Evolutionary conservation across 192 early-diverging fungal species (phyloP).

Genomic region (Powellomyces hirtus): DNA sequence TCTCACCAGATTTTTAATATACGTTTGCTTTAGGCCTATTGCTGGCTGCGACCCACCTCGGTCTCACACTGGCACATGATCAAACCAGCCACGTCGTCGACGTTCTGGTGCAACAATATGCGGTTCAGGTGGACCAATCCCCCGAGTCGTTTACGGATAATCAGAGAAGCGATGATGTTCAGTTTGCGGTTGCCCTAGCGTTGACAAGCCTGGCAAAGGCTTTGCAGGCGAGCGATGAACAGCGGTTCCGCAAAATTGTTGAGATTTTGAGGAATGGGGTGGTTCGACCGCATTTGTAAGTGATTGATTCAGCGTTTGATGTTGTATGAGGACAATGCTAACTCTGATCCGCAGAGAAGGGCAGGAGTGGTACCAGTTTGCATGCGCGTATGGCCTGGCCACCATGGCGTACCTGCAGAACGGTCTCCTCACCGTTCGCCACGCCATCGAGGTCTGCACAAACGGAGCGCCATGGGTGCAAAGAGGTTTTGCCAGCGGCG

Average conservation of each 20-base stretch:
- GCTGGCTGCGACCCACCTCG: not conserved
- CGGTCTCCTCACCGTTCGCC: not conserved
- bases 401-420: not conserved
- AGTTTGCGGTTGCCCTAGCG: conserved; percentile 17
- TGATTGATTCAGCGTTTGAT: too few relatives aligned
- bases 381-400: conserved; percentile 3
- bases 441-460: not conserved
- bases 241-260: not conserved
- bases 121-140: not conserved
- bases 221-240: conserved; percentile 14
- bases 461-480: not conserved
- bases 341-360: not conserved
- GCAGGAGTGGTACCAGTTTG: conserved; percentile 24
- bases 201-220: not conserved
- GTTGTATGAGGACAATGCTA: not conserved
- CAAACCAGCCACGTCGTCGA: conserved; percentile 8
- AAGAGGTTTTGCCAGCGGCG: too few relatives aligned
- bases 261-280: not conserved
- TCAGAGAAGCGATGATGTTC: conserved; percentile 20
- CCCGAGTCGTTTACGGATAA: conserved; percentile 1
- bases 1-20: too few relatives aligned
- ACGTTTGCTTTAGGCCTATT: conserved; percentile 7
- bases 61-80: conserved; percentile 6
- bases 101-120: conserved; percentile 13
- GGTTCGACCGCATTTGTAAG: not conserved